Evolutionary conservation across 257 asterid genomes (phyloP), one percentile per base, ranked within the genome.

Genomic region (Solanum ossicruentum): DNA sequence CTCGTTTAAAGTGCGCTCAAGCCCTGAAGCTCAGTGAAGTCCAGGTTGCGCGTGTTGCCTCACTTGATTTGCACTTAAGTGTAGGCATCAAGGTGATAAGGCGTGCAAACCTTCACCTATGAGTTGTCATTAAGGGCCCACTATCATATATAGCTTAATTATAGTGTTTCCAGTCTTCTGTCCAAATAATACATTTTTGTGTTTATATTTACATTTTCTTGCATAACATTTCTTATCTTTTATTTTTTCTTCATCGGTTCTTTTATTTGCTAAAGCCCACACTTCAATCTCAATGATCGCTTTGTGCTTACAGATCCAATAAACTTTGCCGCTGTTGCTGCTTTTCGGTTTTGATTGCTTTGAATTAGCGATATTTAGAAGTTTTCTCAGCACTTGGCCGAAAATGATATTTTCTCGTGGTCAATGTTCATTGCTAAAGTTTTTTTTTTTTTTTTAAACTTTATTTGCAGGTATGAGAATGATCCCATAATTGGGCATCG

Each of bases 401-500:
- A 51, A 23, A 52, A 16, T 28, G 28, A 45, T 51, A 52, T 52
- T 28, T 77, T 78, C 28, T 6, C n/a, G 12, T 2, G 26, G 28
- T 52, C 28, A 10, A 26, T 10, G 49, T 28, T 51, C 83, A 51
- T 32, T 78, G 66, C 28, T 26, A 5, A 78, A 78, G 65, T 78
- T 49, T 17, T 18, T 23, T 51, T 21, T 12, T 13, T 21, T 75
- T 63, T 49, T 75, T n/a, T n/a, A n/a, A 7, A 80, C 73, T 51
- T 79, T 28, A 7, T 78, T 52, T 78, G 61, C 87, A 97, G 99
- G 99, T 97, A 91, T 85, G 99, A 97, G 92, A 96, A 94, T 75
- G 99, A 97, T 89, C 93, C 98, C 20, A 56, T 90, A 67, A 78
- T 97, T 80, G 99, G 99, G 57, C 99, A 97, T 87, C 94, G 98